These are phyloP conservation scores for Lichenothelia convexa DNA, from an alignment of 495 filamentous ascomycete species.

Conservation along the genomic window DNA sequence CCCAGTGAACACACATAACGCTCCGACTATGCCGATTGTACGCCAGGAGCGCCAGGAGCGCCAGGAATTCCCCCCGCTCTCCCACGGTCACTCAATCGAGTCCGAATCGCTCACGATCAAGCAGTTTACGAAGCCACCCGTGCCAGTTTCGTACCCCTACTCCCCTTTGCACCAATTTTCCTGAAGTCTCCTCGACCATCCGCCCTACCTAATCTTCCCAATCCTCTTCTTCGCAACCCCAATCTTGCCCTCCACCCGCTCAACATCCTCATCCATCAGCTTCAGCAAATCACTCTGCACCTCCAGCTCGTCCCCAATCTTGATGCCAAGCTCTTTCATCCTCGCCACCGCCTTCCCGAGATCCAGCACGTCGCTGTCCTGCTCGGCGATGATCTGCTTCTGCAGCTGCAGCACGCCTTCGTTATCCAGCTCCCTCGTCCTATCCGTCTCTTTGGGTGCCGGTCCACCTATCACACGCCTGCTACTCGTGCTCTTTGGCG, in stretches of 20 bases:
- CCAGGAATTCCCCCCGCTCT: too few relatives aligned
- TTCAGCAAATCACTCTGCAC: slow-evolving; percentile 68
- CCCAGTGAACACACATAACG: too few relatives aligned
- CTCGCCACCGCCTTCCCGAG: slow-evolving; percentile 56
- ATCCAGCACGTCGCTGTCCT: slow-evolving; percentile 64
- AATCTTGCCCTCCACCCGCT: slow-evolving; percentile 53
- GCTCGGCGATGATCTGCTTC: slow-evolving; percentile 61
- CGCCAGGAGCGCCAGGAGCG: too few relatives aligned
- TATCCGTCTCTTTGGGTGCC: slow-evolving; percentile 57
- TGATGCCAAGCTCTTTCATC: slow-evolving; percentile 71
- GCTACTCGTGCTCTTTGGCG: not conserved
- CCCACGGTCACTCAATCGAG: too few relatives aligned
- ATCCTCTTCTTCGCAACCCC: slow-evolving; percentile 64
- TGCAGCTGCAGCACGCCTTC: slow-evolving; percentile 74
- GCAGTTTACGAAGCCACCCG: too few relatives aligned
- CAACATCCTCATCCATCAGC: slow-evolving; percentile 53
- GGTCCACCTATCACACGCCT: slow-evolving; percentile 58
- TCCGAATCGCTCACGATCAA: too few relatives aligned
- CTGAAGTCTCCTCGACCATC: not conserved
- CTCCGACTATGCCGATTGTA: too few relatives aligned
- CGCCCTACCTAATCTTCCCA: slow-evolving; percentile 46
- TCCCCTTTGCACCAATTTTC: too few relatives aligned
- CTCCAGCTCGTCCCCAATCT: slow-evolving; percentile 71
- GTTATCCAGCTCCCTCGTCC: slow-evolving; percentile 81
- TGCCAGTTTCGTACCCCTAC: too few relatives aligned